These are phyloP conservation scores for Fusarium annulatum DNA, from an alignment of 2,329 filamentous ascomycete species.

Conservation along the genomic window DNA sequence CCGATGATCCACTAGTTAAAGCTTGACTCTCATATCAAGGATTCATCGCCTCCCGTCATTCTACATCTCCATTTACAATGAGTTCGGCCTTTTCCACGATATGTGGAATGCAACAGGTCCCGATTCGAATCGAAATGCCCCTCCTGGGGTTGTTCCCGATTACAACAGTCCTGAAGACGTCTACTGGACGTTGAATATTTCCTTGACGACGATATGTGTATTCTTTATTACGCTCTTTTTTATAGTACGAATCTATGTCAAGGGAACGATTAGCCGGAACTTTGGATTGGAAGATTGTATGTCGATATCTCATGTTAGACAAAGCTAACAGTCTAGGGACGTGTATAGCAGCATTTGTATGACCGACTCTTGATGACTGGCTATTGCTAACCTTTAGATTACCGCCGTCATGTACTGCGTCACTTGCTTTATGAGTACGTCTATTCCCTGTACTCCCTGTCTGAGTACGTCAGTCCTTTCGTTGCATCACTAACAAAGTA, in stretches of 20 bases:
- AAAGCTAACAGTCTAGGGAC: slow-evolving; percentile 27
- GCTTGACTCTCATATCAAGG: background rate
- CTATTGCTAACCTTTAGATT: slow-evolving; percentile 19
- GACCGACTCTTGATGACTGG: background rate
- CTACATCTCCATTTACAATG: slow-evolving; percentile 5
- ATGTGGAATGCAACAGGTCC: slow-evolving; percentile 43
- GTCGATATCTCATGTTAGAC: background rate
- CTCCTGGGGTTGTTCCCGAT: slow-evolving; percentile 33
- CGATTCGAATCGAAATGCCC: slow-evolving; percentile 39
- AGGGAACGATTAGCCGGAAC: slow-evolving; percentile 24
- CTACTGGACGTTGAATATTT: slow-evolving; percentile 34
- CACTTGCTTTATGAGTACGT: slow-evolving; percentile 33
- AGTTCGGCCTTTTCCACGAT: slow-evolving; percentile 2
- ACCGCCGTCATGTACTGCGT: slow-evolving; percentile 12
- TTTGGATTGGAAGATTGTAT: slow-evolving; percentile 33
- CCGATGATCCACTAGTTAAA: background rate
- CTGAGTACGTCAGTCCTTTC: no score
- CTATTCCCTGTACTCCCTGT: background rate
- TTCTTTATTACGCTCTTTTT: slow-evolving; percentile 22
- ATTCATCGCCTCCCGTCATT: background rate
- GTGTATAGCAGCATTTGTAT: slow-evolving; percentile 35
- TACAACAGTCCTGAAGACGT: slow-evolving; percentile 33
- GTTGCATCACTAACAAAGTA: slow-evolving; percentile 6
- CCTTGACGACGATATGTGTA: slow-evolving; percentile 19
- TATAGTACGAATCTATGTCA: slow-evolving; percentile 29